Base-by-base conservation (phyloP, 495 filamentous ascomycete species). In the Tuber magnatum region DNA sequence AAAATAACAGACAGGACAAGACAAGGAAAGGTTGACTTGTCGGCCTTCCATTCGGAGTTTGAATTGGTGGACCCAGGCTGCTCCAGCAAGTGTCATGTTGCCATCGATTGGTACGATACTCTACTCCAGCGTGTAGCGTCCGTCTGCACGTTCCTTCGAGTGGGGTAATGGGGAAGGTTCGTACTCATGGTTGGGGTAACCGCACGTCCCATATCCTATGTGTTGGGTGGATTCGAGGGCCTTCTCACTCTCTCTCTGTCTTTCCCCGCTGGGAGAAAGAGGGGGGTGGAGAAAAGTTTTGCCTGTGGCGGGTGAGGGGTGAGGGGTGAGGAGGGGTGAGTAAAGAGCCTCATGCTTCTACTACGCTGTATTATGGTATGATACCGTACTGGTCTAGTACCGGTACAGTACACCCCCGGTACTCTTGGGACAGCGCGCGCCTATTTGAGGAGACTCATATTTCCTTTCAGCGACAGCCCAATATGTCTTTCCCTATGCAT, bases 31-130 rank as follows among this genome's bases (percentile, higher is more conserved):
- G 70, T 65, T 76, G 74, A 77, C 74, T 78, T 78, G 76, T 77
- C 74, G 68, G 43, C 70, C 56, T 78, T 77, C 51, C 70, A 77
- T 78, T 78, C 76, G 76, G 70, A 77, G 22, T 44, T 40, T 28
- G 41, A 48, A 69, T 65, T 65, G 4, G 14, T 28, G 56, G 32
- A 56, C 12, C 56, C 28, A 65, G 10, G 5, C 24, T 32, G 8
- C 14, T 35, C 56, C 3, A 65, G 56, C 10, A 32, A 65, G 56
- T 61, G 51, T 20, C 56, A 65, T 35, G 14, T 32, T 35, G 56
- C 1, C 14, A 65, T 65, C 56, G 56, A 65, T 65, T 65, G 56
- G 56, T 35, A 65, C 56, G 56, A 65, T 65, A 65, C 32, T 65
- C 28, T 65, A 35, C 56, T 65, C 56, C 14, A 32, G 28, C 16